A percentile compares a stretch with the other conserved stretches of the same genome.
phyloP scores from a whole-genome alignment of 768 basidiomycete species.

The Porphyrellus cyaneotinctus region DNA sequence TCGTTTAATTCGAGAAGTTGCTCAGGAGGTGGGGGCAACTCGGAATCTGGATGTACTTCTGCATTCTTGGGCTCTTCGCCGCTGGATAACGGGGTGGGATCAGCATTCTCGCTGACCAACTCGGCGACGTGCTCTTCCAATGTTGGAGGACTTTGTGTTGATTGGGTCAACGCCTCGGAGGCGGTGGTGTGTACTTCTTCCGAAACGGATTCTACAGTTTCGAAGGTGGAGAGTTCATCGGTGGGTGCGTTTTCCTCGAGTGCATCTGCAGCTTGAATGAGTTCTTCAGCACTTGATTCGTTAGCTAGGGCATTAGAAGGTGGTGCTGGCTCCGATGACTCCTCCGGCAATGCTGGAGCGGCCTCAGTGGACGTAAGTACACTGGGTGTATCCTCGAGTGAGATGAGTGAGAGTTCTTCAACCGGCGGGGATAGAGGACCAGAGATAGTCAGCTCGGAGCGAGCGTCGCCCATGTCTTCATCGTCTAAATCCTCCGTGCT shows the following conservation, averaged over 20 bases:
- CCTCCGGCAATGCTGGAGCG: not conserved
- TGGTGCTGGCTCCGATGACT: not conserved
- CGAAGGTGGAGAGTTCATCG: conserved; percentile 2
- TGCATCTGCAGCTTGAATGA: not conserved
- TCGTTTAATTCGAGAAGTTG: conserved; percentile 26
- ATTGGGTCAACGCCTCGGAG: conserved; percentile 5
- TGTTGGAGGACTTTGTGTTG: not conserved
- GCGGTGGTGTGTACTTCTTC: conserved; percentile 6
- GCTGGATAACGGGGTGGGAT: not conserved
- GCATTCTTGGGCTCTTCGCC: not conserved
- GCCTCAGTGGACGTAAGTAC: not conserved
- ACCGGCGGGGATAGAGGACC: conserved; percentile 27
- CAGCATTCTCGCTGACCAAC: conserved; percentile 7
- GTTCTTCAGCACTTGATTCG: conserved; percentile 12
- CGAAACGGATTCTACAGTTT: conserved; percentile 1
- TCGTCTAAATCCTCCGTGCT: conserved; percentile 19
- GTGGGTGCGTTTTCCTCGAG: not conserved
- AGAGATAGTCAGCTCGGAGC: conserved; percentile 17
- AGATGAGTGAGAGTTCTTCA: conserved; percentile 25
- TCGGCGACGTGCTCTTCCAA: conserved; percentile 3
- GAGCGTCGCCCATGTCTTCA: conserved; percentile 24
- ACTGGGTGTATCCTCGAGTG: conserved; percentile 18
- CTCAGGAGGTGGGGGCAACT: conserved; percentile 3
- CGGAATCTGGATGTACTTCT: conserved; percentile 8
- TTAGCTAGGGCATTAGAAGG: not conserved